Evolutionary conservation across 2,329 filamentous ascomycete species (phyloP).

Genomic region (Alternaria novae-zelandiae): DNA sequence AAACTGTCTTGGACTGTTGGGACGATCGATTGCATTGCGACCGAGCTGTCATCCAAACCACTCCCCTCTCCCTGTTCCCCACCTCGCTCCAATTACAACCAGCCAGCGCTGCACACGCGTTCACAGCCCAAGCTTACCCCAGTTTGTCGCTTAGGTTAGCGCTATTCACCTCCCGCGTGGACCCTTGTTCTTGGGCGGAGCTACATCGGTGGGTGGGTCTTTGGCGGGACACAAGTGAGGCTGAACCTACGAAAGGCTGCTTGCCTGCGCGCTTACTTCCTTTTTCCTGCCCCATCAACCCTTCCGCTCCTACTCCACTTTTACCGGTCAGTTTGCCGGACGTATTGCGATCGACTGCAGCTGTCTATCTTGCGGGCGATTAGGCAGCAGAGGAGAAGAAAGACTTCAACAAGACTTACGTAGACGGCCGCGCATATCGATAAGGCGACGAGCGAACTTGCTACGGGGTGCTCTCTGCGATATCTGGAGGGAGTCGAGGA

Average conservation of each 20-base stretch:
- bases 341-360: background rate
- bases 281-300: conserved; percentile 11
- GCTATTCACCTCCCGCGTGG: conserved; percentile 3
- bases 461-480: background rate
- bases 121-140: conserved; percentile 9
- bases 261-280: conserved; percentile 5
- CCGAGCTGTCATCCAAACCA: background rate
- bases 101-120: conserved; percentile 7
- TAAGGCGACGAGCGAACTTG: background rate
- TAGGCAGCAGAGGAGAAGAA: background rate
- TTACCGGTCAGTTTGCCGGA: conserved; percentile 12
- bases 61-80: background rate
- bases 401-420: background rate
- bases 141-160: conserved; percentile 11
- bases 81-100: background rate
- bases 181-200: conserved; percentile 8
- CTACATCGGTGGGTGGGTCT: conserved; percentile 1
- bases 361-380: background rate
- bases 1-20: background rate
- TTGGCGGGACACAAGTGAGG: conserved; percentile 20
- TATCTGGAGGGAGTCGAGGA: background rate
- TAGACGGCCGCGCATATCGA: background rate
- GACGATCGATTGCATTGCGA: background rate
- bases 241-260: conserved; percentile 9
- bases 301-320: conserved; percentile 4